Percentiles rank a stretch among this genome's conserved stretches.
These are phyloP conservation scores for Isatis lusitanica DNA, from an alignment of 441 rosid species.

Conservation along the genomic window DNA sequence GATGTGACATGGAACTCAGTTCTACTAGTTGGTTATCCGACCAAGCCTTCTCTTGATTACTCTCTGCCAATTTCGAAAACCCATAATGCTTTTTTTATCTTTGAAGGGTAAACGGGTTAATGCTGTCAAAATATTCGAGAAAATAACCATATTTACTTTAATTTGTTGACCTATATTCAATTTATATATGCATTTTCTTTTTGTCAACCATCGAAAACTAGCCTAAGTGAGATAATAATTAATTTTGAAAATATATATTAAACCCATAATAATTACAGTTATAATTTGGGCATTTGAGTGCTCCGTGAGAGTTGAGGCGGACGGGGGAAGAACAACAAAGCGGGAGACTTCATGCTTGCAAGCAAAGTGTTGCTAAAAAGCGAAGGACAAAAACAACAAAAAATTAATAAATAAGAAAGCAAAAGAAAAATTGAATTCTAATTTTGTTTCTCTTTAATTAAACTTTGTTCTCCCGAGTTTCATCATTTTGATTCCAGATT, in stretches of 20 bases:
- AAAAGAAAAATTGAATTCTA: slow-evolving; percentile 18
- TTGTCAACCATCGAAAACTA: not conserved
- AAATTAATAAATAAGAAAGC: not conserved
- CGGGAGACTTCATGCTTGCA: slow-evolving; percentile 39
- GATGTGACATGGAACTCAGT: too few species aligned
- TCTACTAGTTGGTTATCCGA: too few species aligned
- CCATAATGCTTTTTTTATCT: too few species aligned
- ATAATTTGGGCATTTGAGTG: not conserved
- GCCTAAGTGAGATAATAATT: not conserved
- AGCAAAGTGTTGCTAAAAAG: slow-evolving; percentile 33
- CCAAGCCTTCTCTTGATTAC: too few species aligned
- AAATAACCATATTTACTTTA: too few species aligned
- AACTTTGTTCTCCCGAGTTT: not conserved
- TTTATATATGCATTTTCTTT: not conserved
- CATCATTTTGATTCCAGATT: slow-evolving; percentile 14
- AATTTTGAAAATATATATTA: not conserved
- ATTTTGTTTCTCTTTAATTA: not conserved
- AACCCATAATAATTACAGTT: not conserved
- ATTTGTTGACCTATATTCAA: too few species aligned
- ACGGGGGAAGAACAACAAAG: slow-evolving; percentile 36
- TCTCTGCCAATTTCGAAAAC: too few species aligned
- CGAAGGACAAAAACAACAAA: not conserved
- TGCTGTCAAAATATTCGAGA: too few species aligned
- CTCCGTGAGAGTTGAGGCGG: slow-evolving; percentile 8
- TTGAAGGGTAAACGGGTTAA: too few species aligned